Conservation (phyloP, 1,284 basidiomycete genomes). For the Farysia itapuensis region DNA sequence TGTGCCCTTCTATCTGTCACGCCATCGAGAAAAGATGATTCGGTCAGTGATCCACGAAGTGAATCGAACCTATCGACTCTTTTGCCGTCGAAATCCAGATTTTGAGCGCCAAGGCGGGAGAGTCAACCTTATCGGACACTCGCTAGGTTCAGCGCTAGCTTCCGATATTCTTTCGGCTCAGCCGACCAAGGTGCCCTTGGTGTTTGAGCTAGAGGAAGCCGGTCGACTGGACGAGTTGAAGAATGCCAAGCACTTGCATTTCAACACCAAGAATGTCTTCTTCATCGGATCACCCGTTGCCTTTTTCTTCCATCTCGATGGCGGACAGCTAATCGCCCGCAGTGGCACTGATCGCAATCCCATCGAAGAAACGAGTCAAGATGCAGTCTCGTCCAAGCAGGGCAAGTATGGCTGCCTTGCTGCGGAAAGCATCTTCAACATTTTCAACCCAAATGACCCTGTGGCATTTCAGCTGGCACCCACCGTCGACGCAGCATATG, state of each 20-base stretch:
- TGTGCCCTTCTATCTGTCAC: slow-evolving; percentile 61
- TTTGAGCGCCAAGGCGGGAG: slow-evolving; percentile 61
- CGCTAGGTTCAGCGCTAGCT: slow-evolving; percentile 65
- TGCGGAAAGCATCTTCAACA: slow-evolving; percentile 63
- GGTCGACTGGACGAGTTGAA: slow-evolving; percentile 10
- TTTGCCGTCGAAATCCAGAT: slow-evolving; percentile 65
- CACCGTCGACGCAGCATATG: slow-evolving; percentile 58
- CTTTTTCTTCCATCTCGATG: slow-evolving; percentile 65
- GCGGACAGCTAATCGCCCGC: slow-evolving; percentile 65
- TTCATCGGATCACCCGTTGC: slow-evolving; percentile 66
- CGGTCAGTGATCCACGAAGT: slow-evolving; percentile 61
- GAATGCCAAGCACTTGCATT: slow-evolving; percentile 34
- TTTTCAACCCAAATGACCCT: slow-evolving; percentile 61
- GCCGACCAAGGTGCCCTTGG: slow-evolving; percentile 62
- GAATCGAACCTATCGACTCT: slow-evolving; percentile 64
- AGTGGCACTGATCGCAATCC: slow-evolving; percentile 62
- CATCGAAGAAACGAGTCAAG: slow-evolving; percentile 55
- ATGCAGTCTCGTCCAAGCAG: slow-evolving; percentile 57
- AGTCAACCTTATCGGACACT: slow-evolving; percentile 62
- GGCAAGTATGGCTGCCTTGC: slow-evolving; percentile 66
- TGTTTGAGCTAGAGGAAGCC: slow-evolving; percentile 6
- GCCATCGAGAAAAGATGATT: slow-evolving; percentile 63
- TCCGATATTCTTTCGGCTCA: slow-evolving; percentile 66
- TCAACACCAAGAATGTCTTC: slow-evolving; percentile 64
- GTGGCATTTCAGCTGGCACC: slow-evolving; percentile 61